Evolutionary conservation across 495 filamentous ascomycete genomes (phyloP).

Genomic region (Halenospora varia): DNA sequence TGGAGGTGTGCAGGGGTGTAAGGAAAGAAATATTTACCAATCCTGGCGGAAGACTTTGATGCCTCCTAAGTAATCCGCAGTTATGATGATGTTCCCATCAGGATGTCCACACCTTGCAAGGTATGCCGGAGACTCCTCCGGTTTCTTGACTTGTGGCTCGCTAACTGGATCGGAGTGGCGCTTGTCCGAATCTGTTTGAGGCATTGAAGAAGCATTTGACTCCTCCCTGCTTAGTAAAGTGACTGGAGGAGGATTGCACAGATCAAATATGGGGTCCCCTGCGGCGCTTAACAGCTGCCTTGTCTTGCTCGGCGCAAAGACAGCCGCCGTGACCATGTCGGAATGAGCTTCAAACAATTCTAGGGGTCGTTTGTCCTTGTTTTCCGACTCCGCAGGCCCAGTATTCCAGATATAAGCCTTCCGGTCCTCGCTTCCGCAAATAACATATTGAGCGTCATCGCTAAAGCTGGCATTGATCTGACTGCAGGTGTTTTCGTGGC

Average conservation of each 20-base stretch:
- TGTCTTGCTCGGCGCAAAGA: constrained; percentile 78
- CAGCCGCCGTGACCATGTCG: constrained; percentile 78
- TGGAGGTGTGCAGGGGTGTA: not conserved
- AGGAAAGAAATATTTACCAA: constrained; percentile 5
- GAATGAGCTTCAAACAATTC: constrained; percentile 90
- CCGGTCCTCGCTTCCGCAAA: constrained; percentile 90
- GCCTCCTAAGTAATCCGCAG: constrained; percentile 79
- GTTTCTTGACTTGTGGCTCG: constrained; percentile 36
- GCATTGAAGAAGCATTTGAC: constrained; percentile 29
- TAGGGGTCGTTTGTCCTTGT: constrained; percentile 71
- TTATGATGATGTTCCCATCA: constrained; percentile 88
- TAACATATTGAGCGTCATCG: constrained; percentile 81
- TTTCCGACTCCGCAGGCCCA: constrained; percentile 49
- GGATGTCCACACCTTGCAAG: constrained; percentile 69
- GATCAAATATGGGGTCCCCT: constrained; percentile 89
- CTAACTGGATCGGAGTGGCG: constrained; percentile 36
- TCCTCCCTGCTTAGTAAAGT: constrained; percentile 76
- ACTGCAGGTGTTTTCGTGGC: constrained; percentile 85
- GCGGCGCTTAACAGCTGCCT: constrained; percentile 73
- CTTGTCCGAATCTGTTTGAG: constrained; percentile 15
- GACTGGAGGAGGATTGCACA: constrained; percentile 93
- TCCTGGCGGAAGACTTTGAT: constrained; percentile 90
- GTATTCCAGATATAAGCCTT: constrained; percentile 87
- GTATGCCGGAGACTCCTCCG: constrained; percentile 63
- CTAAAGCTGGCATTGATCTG: constrained; percentile 90